These are phyloP conservation scores for Citrullus mucosospermus DNA, from an alignment of 306 rosid species.

Conservation along the genomic window DNA sequence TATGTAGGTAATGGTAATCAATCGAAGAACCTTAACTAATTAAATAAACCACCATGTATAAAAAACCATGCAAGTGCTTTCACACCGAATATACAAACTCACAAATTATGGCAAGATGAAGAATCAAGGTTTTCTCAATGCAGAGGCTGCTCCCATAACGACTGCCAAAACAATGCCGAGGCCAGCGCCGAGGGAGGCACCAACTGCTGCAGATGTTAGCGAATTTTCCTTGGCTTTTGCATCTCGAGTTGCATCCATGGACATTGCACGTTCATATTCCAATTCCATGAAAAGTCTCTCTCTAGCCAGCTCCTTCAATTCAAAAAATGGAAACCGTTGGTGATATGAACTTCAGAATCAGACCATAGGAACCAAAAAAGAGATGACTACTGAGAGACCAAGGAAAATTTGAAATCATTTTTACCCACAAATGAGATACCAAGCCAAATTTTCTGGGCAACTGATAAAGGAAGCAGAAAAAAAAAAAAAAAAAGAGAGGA, in stretches of 20 bases:
- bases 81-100: background rate
- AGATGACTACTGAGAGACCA: background rate
- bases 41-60: background rate
- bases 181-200: conserved; percentile 91
- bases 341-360: background rate
- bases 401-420: background rate
- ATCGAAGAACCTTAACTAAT: background rate
- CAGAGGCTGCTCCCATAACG: conserved; percentile 98
- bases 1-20: background rate
- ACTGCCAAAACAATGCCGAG: conserved; percentile 78
- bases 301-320: conserved; percentile 52
- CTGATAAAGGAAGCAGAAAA: background rate
- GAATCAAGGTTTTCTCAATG: conserved; percentile 77
- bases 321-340: background rate
- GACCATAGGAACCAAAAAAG: background rate
- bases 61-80: background rate
- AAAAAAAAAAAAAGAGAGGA: background rate
- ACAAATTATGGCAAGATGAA: background rate
- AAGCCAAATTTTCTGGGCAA: background rate
- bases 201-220: conserved; percentile 66
- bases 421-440: background rate
- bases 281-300: conserved; percentile 67
- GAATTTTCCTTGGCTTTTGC: conserved; percentile 53
- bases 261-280: conserved; percentile 47
- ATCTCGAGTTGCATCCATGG: conserved; percentile 28